These are phyloP conservation scores for Comarum palustre DNA, from an alignment of 306 rosid species.

Conservation along the genomic window DNA sequence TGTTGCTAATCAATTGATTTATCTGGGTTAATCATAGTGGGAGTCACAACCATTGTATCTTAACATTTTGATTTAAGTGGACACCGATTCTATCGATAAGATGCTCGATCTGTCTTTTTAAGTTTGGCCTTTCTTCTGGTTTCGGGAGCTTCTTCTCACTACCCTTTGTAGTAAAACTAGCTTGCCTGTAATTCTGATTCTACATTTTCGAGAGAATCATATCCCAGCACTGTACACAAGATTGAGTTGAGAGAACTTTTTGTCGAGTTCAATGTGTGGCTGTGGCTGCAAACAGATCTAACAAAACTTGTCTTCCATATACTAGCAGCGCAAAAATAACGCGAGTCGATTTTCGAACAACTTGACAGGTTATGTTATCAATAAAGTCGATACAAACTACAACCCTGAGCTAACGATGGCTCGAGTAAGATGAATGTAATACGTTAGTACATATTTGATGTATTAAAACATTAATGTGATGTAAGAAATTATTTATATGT, in stretches of 20 bases:
- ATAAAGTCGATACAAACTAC: neutral
- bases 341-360: neutral
- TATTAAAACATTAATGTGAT: no score
- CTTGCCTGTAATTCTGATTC: slow-evolving; percentile 12
- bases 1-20: neutral
- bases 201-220: slow-evolving; percentile 10
- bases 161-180: neutral
- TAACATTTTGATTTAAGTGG: neutral
- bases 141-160: neutral
- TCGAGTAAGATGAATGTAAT: no score
- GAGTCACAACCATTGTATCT: slow-evolving; percentile 3
- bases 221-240: neutral
- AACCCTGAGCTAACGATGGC: no score
- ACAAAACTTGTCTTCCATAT: neutral
- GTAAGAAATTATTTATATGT: no score
- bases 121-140: neutral
- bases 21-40: neutral
- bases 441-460: no score
- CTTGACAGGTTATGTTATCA: neutral
- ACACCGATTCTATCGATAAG: neutral
- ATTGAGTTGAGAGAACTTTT: neutral
- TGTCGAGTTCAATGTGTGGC: neutral
- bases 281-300: no score
- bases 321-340: neutral
- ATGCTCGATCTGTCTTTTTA: slow-evolving; percentile 2